Conservation (phyloP, 495 filamentous ascomycete species). For the Pyronema domesticum region DNA sequence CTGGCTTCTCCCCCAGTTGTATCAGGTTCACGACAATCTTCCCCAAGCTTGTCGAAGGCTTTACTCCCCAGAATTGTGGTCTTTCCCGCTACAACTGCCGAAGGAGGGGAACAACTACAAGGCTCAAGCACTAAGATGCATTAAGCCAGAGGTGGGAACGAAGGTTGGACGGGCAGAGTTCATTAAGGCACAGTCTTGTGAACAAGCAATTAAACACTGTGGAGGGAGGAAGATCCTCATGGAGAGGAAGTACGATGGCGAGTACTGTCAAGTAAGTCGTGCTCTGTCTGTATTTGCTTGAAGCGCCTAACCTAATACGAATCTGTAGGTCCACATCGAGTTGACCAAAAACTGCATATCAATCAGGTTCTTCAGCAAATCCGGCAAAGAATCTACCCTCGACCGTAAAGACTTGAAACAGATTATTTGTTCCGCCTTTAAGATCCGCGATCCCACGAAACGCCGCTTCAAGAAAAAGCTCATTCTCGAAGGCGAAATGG, state of each 20-base stretch:
- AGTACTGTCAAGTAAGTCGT: conserved; percentile 11
- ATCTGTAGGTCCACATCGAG: conserved; percentile 57
- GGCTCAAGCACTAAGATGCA: conserved; percentile 20
- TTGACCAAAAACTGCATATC: conserved; percentile 35
- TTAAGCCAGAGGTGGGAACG: conserved; percentile 48
- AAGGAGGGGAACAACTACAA: conserved; percentile 7
- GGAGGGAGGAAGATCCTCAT: conserved; percentile 44
- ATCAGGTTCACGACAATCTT: conserved; percentile 14
- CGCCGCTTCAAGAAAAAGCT: conserved; percentile 44
- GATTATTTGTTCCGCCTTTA: conserved; percentile 37
- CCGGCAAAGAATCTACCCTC: conserved; percentile 66
- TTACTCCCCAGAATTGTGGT: conserved; percentile 32
- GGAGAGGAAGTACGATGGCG: conserved; percentile 68
- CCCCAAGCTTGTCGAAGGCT: conserved; percentile 24
- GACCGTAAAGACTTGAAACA: conserved; percentile 42
- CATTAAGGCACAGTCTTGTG: conserved; percentile 57
- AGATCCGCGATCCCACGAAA: conserved; percentile 32
- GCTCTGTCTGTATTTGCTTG: background rate
- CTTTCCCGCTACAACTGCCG: conserved; percentile 24
- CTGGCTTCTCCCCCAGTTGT: conserved; percentile 27
- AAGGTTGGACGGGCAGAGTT: conserved; percentile 60
- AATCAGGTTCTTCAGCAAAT: conserved; percentile 78
- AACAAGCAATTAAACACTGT: conserved; percentile 50
- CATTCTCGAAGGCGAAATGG: conserved; percentile 67
- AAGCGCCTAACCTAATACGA: conserved; percentile 47